Percentiles rank a stretch among this genome's conserved stretches.
phyloP scores from a whole-genome alignment of 2,329 filamentous ascomycete species.

The Alternaria arbusti region DNA sequence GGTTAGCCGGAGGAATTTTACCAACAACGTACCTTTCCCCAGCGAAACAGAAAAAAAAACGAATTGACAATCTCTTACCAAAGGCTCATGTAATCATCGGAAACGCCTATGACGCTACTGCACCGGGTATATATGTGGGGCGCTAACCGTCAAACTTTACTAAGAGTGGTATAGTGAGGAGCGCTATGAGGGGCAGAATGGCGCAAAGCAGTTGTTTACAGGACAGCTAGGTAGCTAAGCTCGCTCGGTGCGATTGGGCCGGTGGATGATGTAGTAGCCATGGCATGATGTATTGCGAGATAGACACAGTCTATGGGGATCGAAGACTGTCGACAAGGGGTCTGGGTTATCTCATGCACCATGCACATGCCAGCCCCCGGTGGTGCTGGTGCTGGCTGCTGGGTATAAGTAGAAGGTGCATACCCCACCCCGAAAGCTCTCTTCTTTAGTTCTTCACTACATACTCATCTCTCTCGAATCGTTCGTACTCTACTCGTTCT shows the following conservation, averaged over 20 bases:
- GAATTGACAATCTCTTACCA: constrained; percentile 7
- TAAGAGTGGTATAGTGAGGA: background rate
- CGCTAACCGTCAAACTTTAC: background rate
- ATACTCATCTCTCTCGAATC: background rate
- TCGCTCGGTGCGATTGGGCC: background rate
- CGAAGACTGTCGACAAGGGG: background rate
- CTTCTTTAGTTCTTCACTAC: background rate
- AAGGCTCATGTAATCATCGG: constrained; percentile 11
- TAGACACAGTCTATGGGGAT: background rate
- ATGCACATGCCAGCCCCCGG: background rate
- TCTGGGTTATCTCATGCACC: background rate
- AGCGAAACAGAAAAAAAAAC: background rate
- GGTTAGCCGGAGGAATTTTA: background rate
- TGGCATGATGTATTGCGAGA: background rate
- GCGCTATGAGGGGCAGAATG: constrained; percentile 5
- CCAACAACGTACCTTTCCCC: background rate
- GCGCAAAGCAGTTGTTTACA: background rate
- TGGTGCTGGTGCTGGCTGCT: background rate
- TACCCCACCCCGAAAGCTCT: background rate
- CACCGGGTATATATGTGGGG: constrained; percentile 1
- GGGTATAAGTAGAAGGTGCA: background rate
- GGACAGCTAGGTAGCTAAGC: background rate
- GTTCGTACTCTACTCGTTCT: background rate
- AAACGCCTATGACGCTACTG: constrained; percentile 12
- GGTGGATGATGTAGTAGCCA: background rate